These are phyloP conservation scores for Geotrichum bryndzae DNA, from an alignment of 1,139 yeast species.

Conservation along the genomic window DNA sequence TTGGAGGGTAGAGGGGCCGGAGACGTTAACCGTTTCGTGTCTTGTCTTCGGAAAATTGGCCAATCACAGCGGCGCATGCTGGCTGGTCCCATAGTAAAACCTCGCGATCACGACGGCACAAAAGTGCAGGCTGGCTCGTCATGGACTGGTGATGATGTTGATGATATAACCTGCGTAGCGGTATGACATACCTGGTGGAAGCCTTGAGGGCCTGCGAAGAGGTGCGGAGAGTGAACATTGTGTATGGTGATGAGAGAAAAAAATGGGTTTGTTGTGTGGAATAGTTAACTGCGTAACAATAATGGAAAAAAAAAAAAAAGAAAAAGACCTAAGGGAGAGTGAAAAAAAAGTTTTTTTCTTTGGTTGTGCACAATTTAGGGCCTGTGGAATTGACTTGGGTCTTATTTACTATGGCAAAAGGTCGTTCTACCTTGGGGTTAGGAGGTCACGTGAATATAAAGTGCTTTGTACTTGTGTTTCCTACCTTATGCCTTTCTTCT, in stretches of 20 bases:
- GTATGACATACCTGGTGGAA: constrained; percentile 21
- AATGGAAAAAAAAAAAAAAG: background rate
- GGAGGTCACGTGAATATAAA: background rate
- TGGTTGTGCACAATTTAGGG: background rate
- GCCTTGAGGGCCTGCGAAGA: constrained; percentile 25
- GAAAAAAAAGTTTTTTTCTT: no score
- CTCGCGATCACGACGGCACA: background rate
- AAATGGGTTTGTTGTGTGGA: background rate
- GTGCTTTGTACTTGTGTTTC: no score
- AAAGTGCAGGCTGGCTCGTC: background rate
- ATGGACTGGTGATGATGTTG: no score
- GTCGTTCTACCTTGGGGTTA: background rate
- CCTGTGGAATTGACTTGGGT: no score
- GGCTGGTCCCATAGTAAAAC: background rate
- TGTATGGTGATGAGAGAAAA: background rate
- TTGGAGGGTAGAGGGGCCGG: background rate
- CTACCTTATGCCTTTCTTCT: background rate
- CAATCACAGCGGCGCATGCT: background rate
- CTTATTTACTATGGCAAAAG: no score
- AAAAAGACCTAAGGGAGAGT: background rate
- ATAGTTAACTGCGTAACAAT: background rate
- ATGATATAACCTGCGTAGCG: no score
- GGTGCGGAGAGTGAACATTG: constrained; percentile 31
- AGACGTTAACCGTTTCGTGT: background rate
- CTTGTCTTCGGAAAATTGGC: background rate